These are phyloP conservation scores for Neovahlkampfia damariscottae DNA, from an alignment of 78 protist genomes.

Conservation along the genomic window DNA sequence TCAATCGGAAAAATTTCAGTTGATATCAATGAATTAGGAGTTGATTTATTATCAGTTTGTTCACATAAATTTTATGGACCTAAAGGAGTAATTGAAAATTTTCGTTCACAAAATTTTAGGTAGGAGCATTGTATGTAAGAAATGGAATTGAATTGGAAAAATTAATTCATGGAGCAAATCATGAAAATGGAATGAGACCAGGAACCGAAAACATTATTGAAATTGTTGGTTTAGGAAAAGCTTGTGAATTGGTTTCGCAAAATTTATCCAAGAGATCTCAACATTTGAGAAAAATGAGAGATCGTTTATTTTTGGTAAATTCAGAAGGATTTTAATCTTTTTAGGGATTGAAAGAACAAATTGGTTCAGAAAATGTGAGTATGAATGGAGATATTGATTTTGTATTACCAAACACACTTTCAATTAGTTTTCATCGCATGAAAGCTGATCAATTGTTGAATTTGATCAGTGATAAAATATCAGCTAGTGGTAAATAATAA, in stretches of 20 bases:
- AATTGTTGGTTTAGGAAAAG: slow-evolving; percentile 35
- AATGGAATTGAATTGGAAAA: not conserved
- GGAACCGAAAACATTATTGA: slow-evolving; percentile 43
- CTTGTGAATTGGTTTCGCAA: not conserved
- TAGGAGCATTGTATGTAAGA: slow-evolving; percentile 51
- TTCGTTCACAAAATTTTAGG: too few species aligned
- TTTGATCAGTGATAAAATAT: not conserved
- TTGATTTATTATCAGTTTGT: slow-evolving; percentile 29
- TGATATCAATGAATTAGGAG: slow-evolving; percentile 5
- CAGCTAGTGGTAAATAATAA: not conserved
- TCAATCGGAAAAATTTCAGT: slow-evolving; percentile 34
- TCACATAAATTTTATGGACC: slow-evolving; percentile 60
- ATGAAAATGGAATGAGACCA: slow-evolving; percentile 22
- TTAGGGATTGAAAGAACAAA: too few species aligned
- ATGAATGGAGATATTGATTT: slow-evolving; percentile 14
- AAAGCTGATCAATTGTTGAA: not conserved
- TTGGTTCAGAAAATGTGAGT: slow-evolving; percentile 4
- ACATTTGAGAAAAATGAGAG: slow-evolving; percentile 1
- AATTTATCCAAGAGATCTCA: not conserved
- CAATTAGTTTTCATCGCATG: not conserved
- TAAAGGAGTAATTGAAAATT: too few species aligned
- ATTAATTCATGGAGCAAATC: slow-evolving; percentile 35
- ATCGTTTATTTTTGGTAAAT: not conserved
- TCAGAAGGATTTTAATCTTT: too few species aligned
- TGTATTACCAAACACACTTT: slow-evolving; percentile 25